Evolutionary conservation across 2,329 filamentous ascomycete species (phyloP).

Genomic region (Chrysoporthe deuterocubensis): DNA sequence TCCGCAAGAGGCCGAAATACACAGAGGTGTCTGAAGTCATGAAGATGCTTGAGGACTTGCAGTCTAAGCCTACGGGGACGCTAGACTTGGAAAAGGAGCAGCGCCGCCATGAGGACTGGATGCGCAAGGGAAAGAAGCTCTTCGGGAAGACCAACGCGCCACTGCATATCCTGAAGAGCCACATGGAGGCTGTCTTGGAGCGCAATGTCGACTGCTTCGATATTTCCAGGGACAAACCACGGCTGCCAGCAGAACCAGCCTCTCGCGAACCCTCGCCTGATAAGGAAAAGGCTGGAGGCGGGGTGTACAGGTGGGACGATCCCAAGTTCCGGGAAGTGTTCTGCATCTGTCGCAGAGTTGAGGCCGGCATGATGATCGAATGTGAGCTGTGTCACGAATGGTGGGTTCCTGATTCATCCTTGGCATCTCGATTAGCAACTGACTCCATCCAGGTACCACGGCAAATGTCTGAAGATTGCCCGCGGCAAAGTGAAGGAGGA

Average conservation of each 20-base stretch:
- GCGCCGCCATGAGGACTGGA: constrained; percentile 97
- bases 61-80: constrained; percentile 89
- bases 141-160: constrained; percentile 98
- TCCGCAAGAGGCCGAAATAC: constrained; percentile 82
- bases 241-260: constrained; percentile 87
- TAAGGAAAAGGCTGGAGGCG: constrained; percentile 43
- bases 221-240: constrained; percentile 78
- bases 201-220: constrained; percentile 93
- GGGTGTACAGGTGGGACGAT: constrained; percentile 61
- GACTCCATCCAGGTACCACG: constrained; percentile 76
- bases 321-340: constrained; percentile 79
- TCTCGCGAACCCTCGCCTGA: constrained; percentile 75
- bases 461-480: constrained; percentile 97
- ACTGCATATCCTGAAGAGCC: constrained; percentile 89
- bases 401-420: constrained; percentile 55
- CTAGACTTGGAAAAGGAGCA: constrained; percentile 93
- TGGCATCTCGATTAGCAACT: neutral
- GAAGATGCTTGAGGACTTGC: constrained; percentile 83
- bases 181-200: constrained; percentile 91
- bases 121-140: constrained; percentile 95
- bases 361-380: constrained; percentile 99
- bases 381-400: constrained; percentile 98
- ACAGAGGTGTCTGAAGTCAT: constrained; percentile 88
- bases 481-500: constrained; percentile 98
- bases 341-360: constrained; percentile 90